These are phyloP conservation scores for Punica granatum DNA, from an alignment of 345 rosid species.

Conservation along the genomic window DNA sequence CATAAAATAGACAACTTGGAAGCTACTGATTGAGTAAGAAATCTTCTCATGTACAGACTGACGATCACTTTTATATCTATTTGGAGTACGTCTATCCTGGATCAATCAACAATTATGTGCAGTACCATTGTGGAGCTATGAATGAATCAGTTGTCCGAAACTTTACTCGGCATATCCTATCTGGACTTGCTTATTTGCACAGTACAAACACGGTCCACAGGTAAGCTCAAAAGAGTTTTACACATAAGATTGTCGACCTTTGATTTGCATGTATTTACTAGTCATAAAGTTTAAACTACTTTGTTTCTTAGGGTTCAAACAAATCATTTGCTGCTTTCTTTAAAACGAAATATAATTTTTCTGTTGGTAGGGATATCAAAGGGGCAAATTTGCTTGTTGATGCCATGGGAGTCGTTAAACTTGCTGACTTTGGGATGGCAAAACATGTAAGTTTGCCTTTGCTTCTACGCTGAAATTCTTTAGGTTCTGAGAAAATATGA, in stretches of 20 bases:
- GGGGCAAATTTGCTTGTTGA: conserved; percentile 77
- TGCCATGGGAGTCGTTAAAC: conserved; percentile 50
- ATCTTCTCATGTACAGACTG: conserved; percentile 31
- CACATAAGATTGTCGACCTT: not conserved
- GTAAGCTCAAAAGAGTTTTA: conserved; percentile 16
- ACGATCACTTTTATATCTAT: conserved; percentile 53
- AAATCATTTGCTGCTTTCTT: not conserved
- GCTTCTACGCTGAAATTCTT: too few species aligned
- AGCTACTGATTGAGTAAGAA: not conserved
- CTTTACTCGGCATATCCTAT: conserved; percentile 66
- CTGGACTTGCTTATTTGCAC: conserved; percentile 57
- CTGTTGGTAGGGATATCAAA: conserved; percentile 55
- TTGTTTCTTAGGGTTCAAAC: not conserved
- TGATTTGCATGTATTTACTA: not conserved
- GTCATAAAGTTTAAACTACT: too few species aligned
- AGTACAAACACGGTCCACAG: conserved; percentile 59
- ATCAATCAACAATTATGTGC: conserved; percentile 46
- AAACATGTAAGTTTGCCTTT: conserved; percentile 44
- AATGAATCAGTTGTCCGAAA: conserved; percentile 61
- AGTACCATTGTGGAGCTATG: conserved; percentile 48
- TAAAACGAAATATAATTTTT: not conserved
- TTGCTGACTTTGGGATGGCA: conserved; percentile 80
- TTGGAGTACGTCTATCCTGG: conserved; percentile 69
- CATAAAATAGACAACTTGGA: not conserved
- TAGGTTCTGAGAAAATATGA: too few species aligned